Conservation (phyloP, 2,329 filamentous ascomycete genomes). For the Botryotinia convoluta region DNA sequence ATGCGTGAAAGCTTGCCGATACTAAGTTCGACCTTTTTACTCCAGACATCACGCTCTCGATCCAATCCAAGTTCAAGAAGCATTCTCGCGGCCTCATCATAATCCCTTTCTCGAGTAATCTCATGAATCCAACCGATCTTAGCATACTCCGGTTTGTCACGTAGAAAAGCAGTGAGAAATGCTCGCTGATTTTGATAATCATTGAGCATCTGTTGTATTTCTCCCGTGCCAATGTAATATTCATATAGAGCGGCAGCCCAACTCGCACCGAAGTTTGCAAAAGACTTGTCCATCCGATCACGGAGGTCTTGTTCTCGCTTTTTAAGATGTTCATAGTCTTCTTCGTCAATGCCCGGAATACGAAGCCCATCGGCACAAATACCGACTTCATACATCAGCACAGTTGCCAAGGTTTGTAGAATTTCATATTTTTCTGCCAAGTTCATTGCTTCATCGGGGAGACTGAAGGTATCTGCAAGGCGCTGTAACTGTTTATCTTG, state of each 20-base stretch:
- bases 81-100: slow-evolving; percentile 67
- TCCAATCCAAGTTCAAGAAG: slow-evolving; percentile 67
- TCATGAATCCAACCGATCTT: slow-evolving; percentile 96
- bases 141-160: slow-evolving; percentile 66
- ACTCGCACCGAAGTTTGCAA: slow-evolving; percentile 47
- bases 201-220: slow-evolving; percentile 66
- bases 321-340: slow-evolving; percentile 19
- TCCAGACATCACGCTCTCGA: slow-evolving; percentile 80
- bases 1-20: slow-evolving; percentile 79
- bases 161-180: slow-evolving; percentile 77
- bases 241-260: slow-evolving; percentile 75
- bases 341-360: slow-evolving; percentile 15
- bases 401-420: slow-evolving; percentile 59
- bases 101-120: slow-evolving; percentile 72
- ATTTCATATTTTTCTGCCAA: slow-evolving; percentile 62
- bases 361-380: slow-evolving; percentile 15
- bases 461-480: slow-evolving; percentile 48
- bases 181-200: slow-evolving; percentile 65
- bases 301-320: slow-evolving; percentile 22
- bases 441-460: slow-evolving; percentile 55
- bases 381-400: slow-evolving; percentile 36
- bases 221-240: slow-evolving; percentile 66
- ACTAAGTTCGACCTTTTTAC: slow-evolving; percentile 88
- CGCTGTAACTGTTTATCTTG: slow-evolving; percentile 48
- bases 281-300: slow-evolving; percentile 43